A percentile compares a stretch with the other conserved stretches of the same genome.
These are phyloP conservation scores for Pseudonectria foliicola DNA, from an alignment of 2,329 filamentous ascomycete genomes.

Conservation along the genomic window DNA sequence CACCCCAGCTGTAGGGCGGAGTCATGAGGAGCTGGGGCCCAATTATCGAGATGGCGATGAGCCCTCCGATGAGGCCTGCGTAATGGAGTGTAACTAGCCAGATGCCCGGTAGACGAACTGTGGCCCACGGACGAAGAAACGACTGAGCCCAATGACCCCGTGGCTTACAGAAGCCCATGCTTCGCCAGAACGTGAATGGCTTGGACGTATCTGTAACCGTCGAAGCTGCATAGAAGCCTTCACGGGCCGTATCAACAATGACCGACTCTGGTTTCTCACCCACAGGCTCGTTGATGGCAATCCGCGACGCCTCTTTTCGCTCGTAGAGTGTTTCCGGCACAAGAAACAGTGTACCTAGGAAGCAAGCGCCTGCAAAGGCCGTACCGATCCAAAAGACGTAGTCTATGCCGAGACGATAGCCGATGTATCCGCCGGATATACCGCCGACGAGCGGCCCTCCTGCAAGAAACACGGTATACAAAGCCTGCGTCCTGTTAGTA, in stretches of 20 bases:
- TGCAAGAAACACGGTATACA: constrained; percentile 27
- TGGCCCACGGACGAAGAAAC: constrained; percentile 7
- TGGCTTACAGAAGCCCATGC: constrained; percentile 8
- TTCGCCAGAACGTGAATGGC: constrained; percentile 4
- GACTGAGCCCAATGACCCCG: constrained; percentile 3
- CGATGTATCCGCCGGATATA: constrained; percentile 30
- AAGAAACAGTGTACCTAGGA: constrained; percentile 22
- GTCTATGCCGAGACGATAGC: constrained; percentile 24
- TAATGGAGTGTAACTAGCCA: constrained; percentile 33
- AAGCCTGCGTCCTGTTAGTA: constrained; percentile 11
- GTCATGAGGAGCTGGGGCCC: constrained; percentile 23
- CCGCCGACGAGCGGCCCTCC: constrained; percentile 27
- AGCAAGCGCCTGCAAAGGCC: constrained; percentile 18
- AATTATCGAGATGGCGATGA: constrained; percentile 28
- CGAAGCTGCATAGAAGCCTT: too few species aligned
- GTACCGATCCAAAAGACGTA: constrained; percentile 26
- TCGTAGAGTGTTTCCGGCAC: constrained; percentile 29
- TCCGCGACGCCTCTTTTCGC: constrained; percentile 2
- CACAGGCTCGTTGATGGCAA: background rate
- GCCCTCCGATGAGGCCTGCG: constrained; percentile 28
- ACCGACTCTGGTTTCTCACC: constrained; percentile 7
- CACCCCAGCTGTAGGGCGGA: constrained; percentile 29
- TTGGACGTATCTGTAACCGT: background rate
- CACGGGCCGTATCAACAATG: too few species aligned
- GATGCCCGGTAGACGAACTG: constrained; percentile 20